phyloP scores from a whole-genome alignment of 768 basidiomycete species.

The Mycena filopes region DNA sequence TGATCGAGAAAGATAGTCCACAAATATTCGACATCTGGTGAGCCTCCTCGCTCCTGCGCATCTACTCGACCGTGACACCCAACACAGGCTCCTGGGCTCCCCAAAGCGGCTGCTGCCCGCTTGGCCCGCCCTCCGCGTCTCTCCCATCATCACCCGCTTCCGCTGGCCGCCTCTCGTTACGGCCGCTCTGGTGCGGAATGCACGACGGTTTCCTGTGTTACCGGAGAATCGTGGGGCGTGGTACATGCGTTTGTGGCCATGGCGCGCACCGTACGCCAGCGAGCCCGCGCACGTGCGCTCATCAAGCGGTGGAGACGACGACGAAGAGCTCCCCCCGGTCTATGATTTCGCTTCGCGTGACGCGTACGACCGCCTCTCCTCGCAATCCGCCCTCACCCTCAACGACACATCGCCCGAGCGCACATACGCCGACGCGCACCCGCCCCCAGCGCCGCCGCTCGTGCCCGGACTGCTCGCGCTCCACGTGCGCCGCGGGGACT shows the following conservation, averaged over 20 bases:
- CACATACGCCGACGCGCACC: neutral
- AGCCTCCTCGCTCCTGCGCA: neutral
- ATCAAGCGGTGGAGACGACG: neutral
- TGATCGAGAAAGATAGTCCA: conserved; percentile 37
- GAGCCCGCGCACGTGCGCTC: too few relatives aligned
- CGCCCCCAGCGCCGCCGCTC: conserved; percentile 12
- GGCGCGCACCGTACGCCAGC: too few relatives aligned
- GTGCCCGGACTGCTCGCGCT: conserved; percentile 63
- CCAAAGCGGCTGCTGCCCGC: neutral
- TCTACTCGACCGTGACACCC: too few relatives aligned
- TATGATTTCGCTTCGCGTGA: neutral
- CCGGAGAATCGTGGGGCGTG: neutral
- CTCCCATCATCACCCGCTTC: conserved; percentile 3
- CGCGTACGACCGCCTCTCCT: neutral
- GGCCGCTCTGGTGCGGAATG: neutral
- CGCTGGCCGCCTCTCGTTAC: neutral
- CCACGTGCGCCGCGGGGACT: conserved; percentile 68
- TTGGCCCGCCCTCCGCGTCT: neutral
- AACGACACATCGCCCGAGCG: neutral
- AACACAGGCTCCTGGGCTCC: neutral
- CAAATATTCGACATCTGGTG: conserved; percentile 8
- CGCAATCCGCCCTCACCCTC: neutral
- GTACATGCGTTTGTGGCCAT: neutral
- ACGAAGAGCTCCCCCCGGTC: neutral
- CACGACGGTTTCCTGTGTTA: neutral